Base-by-base conservation (phyloP, 495 filamentous ascomycete species). In the Aspergillus heteromorphus region DNA sequence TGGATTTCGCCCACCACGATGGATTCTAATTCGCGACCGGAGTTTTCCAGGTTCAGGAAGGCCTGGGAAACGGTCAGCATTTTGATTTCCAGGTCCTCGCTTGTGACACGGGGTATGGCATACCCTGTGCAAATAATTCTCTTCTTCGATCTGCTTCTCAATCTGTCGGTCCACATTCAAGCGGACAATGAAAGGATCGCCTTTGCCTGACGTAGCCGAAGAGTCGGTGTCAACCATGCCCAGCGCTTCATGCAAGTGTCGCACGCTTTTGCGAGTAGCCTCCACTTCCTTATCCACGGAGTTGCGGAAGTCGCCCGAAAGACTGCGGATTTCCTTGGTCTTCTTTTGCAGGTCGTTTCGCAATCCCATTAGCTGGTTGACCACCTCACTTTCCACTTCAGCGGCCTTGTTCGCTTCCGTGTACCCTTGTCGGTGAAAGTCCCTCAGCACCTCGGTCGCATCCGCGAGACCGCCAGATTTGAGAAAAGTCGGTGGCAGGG, bases 1-100 rank as follows among this genome's bases (percentile, higher is more conserved):
- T 98, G 91, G 50, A 98, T 96, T 68, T 98, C 95, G 59, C 89
- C 87, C 47, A 98, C 89, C 5, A 98, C 88, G 59, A 98, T 97
- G 2, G 87, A 87, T 69, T 98, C 93, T 2, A 98, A 77, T 67
- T 98, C 93, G 49, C 91, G 85, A 13, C 93, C 93, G 17, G 95
- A 97, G 64, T 83, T 86, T 75, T 98, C 95, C 21, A 98, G 77
- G 65, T 98, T 98, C 54, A 96, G 74, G 65, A 92, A 97, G 16
- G 93, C 93, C 91, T 96, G 21, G 16, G 17, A n/a, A 11, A 1
- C 7, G 3, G 45, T 45, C 8, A 48, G 25, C 21, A 34, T 61
- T 55, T 68, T n/a, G 1, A 56, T 74, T 42, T 74, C 62, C 43
- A 30, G 29, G 6, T 51, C 20, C 40, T 40, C 27, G 29, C 42